Conservation (phyloP, 345 rosid genomes). For the Populus euphratica region DNA sequence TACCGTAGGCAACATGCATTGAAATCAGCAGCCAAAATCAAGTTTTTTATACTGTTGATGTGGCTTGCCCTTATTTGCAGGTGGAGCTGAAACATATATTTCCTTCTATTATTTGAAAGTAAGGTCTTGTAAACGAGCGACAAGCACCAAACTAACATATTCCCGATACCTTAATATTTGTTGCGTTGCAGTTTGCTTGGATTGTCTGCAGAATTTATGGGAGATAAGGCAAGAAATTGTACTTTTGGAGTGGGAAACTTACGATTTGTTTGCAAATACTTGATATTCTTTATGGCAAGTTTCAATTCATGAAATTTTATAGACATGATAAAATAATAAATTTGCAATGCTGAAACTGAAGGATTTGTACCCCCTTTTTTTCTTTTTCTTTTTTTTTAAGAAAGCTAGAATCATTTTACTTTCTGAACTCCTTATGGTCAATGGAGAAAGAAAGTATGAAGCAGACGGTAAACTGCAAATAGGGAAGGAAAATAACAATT, state of each 20-base stretch:
- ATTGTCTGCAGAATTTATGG: background rate
- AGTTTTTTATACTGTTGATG: background rate
- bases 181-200: background rate
- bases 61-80: background rate
- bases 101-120: background rate
- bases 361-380: background rate
- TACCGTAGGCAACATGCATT: background rate
- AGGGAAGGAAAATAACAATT: no score
- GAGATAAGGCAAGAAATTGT: background rate
- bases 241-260: background rate
- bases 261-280: background rate
- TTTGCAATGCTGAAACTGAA: background rate
- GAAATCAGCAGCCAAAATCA: background rate
- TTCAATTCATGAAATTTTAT: background rate
- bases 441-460: no score
- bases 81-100: background rate
- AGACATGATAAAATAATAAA: background rate
- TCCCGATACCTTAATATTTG: background rate
- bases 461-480: no score
- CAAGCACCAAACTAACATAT: background rate
- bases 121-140: background rate
- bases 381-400: background rate
- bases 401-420: no score
- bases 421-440: no score
- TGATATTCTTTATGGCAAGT: background rate